phyloP scores from a whole-genome alignment of 768 basidiomycete genomes.

The Coprinellus micaceus region DNA sequence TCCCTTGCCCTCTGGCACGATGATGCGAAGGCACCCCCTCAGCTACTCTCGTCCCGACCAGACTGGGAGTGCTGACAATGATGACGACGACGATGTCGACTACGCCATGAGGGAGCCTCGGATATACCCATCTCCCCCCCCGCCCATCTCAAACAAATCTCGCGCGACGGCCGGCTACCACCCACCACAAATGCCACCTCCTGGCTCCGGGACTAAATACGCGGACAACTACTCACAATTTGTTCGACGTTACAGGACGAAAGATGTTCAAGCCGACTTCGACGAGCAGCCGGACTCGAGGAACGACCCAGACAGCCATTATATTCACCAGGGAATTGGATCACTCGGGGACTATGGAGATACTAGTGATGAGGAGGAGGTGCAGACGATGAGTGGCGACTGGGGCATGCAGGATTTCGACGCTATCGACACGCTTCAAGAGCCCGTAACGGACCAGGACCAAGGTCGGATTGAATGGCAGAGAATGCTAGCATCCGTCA shows the following conservation, averaged over 20 bases:
- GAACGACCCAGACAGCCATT: constrained; percentile 81
- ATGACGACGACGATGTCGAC: constrained; percentile 43
- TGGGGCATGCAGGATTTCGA: constrained; percentile 55
- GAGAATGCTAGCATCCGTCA: constrained; percentile 88
- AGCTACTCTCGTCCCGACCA: constrained; percentile 60
- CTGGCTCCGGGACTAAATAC: constrained; percentile 26
- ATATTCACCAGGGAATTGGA: constrained; percentile 67
- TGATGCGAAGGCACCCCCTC: constrained; percentile 58
- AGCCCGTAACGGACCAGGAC: constrained; percentile 69
- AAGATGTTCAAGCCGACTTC: constrained; percentile 37
- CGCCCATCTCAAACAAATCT: constrained; percentile 28
- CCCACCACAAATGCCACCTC: constrained; percentile 15
- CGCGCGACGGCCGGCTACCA: constrained; percentile 21
- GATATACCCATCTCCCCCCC: constrained; percentile 30
- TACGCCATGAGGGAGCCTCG: constrained; percentile 28
- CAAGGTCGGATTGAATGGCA: constrained; percentile 92
- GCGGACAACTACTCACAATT: constrained; percentile 77
- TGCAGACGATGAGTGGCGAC: constrained; percentile 37
- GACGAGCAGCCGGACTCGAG: constrained; percentile 60
- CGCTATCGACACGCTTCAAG: constrained; percentile 46
- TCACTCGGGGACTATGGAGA: constrained; percentile 67
- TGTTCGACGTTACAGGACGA: constrained; percentile 67
- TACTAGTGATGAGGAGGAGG: constrained; percentile 75
- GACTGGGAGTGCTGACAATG: constrained; percentile 31
- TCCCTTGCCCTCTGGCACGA: constrained; percentile 65